Evolutionary conservation across 73 alveolate species (phyloP).

Genomic region (Halteria grandinella): DNA sequence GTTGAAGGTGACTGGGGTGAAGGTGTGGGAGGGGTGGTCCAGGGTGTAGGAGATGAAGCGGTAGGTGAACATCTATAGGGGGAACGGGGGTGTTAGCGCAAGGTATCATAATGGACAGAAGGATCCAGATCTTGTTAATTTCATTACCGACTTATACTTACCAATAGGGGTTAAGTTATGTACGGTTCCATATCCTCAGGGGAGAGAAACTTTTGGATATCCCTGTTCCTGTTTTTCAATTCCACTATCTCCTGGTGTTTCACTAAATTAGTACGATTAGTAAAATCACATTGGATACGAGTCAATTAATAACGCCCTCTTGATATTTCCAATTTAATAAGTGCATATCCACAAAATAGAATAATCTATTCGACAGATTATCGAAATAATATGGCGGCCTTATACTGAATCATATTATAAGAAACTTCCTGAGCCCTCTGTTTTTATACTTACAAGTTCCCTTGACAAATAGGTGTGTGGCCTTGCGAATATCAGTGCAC

Average conservation of each 20-base stretch:
- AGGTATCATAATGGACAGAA: slow-evolving; percentile 5
- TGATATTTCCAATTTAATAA: neutral
- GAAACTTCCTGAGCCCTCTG: too few species aligned
- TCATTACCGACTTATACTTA: neutral
- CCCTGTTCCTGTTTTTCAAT: slow-evolving; percentile 9
- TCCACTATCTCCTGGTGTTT: slow-evolving; percentile 41
- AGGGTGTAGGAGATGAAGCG: neutral
- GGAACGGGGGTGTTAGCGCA: slow-evolving; percentile 1
- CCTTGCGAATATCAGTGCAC: slow-evolving; percentile 2
- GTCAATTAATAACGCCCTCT: neutral
- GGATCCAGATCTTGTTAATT: slow-evolving; percentile 1
- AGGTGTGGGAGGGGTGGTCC: neutral
- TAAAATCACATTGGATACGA: neutral
- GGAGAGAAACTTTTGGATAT: neutral
- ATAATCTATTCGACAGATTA: too few species aligned
- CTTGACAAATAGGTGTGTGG: slow-evolving; percentile 8
- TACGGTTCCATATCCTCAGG: slow-evolving; percentile 2
- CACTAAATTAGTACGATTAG: slow-evolving; percentile 9
- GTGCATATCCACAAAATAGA: neutral
- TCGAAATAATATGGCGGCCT: too few species aligned
- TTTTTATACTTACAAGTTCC: slow-evolving; percentile 43
- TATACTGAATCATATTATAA: too few species aligned
- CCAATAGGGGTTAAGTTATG: slow-evolving; percentile 13
- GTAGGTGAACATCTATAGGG: slow-evolving; percentile 11
- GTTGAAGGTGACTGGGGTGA: neutral